Conservation (phyloP, 2,329 filamentous ascomycete genomes). For the Aspergillus cejpii region DNA sequence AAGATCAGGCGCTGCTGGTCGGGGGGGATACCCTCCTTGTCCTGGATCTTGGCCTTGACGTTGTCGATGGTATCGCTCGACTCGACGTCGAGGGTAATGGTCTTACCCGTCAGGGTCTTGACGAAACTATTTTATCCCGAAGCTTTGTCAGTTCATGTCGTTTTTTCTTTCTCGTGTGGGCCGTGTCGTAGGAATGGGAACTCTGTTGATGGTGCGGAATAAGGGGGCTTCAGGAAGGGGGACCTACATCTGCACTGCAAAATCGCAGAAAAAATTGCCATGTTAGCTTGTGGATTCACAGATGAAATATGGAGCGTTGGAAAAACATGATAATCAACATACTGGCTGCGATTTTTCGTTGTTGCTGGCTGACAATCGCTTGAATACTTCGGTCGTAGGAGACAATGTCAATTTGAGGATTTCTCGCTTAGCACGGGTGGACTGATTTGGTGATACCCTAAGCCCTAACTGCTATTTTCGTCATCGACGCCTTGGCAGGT, state of each 20-base stretch:
- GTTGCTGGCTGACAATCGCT: constrained; percentile 39
- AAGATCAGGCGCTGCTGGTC: constrained; percentile 99
- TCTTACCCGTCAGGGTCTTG: constrained; percentile 99
- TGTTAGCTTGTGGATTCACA: constrained; percentile 42
- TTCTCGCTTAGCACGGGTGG: constrained; percentile 42
- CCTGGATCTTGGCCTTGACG: constrained; percentile 99
- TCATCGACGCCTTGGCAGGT: constrained; percentile 13
- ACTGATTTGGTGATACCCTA: constrained; percentile 31
- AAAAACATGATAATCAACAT: constrained; percentile 26
- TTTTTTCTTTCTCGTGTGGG: constrained; percentile 4
- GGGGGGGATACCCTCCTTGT: constrained; percentile 97
- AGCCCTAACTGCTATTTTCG: constrained; percentile 31
- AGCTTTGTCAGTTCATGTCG: constrained; percentile 22
- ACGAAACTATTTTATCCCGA: constrained; percentile 73
- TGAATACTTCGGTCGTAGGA: constrained; percentile 33
- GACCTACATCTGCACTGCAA: constrained; percentile 83
- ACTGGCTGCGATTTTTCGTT: constrained; percentile 45
- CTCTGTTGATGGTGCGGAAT: constrained; percentile 20
- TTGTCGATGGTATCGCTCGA: constrained; percentile 99
- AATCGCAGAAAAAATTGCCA: constrained; percentile 28
- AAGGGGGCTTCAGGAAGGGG: constrained; percentile 26
- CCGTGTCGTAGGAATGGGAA: constrained; percentile 15
- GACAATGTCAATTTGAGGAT: constrained; percentile 36
- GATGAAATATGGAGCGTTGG: constrained; percentile 10
- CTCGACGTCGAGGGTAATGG: constrained; percentile 99